Percentiles rank a stretch among this genome's conserved stretches.
phyloP scores from a whole-genome alignment of 2,329 filamentous ascomycete genomes.

The Triangularia verruculosa region DNA sequence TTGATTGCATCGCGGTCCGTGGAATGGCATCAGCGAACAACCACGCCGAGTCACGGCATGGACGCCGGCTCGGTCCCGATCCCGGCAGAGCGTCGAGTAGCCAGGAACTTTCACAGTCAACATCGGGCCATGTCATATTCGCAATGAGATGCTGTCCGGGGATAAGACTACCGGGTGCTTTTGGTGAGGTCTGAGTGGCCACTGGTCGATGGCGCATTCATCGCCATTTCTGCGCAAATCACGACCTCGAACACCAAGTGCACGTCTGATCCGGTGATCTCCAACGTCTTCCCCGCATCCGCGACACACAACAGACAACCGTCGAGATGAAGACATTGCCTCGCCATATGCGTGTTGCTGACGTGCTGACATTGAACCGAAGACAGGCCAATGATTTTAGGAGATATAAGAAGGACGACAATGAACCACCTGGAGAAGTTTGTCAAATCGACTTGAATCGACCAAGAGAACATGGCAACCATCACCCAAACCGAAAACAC shows the following conservation, averaged over 20 bases:
- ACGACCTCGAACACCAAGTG: slow-evolving; percentile 8
- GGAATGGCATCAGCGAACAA: background rate
- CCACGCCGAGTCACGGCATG: background rate
- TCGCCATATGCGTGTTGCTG: slow-evolving; percentile 16
- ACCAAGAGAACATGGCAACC: slow-evolving; percentile 4
- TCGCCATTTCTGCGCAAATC: slow-evolving; percentile 22
- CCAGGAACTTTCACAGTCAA: background rate
- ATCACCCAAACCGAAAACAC: slow-evolving; percentile 20
- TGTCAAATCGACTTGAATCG: background rate
- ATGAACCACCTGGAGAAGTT: background rate
- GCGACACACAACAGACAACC: background rate
- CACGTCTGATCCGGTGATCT: background rate
- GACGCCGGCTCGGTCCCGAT: slow-evolving; percentile 9
- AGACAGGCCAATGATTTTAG: background rate
- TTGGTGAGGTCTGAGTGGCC: slow-evolving; percentile 5
- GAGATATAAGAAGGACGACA: background rate
- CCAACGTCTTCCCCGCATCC: slow-evolving; percentile 3
- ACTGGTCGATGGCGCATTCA: slow-evolving; percentile 8
- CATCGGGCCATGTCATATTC: background rate
- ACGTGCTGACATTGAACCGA: slow-evolving; percentile 12
- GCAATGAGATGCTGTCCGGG: slow-evolving; percentile 5
- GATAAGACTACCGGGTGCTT: slow-evolving; percentile 4
- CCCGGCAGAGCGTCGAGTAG: background rate
- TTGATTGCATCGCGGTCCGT: background rate
- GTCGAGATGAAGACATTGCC: background rate